Evolutionary conservation across 331 rosid genomes (phyloP).

Genomic region (Phaseolus coccineus): DNA sequence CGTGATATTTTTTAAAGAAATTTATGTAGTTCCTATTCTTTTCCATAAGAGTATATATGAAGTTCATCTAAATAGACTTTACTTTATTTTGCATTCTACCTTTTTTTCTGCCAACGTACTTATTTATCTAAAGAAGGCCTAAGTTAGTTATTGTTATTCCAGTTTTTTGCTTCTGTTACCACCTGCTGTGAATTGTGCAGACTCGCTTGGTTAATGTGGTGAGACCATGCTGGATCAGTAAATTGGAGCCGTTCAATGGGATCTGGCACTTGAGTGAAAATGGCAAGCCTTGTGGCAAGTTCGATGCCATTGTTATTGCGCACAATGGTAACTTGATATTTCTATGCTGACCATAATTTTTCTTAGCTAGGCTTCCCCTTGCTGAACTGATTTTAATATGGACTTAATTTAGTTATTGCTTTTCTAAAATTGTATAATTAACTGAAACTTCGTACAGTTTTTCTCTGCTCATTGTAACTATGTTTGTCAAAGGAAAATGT

Average conservation of each 20-base stretch:
- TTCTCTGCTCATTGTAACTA: constrained; percentile 29
- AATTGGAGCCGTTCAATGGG: constrained; percentile 91
- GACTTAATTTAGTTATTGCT: constrained; percentile 7
- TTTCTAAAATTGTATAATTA: not conserved
- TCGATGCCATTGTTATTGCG: constrained; percentile 89
- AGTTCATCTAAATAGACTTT: too few species aligned
- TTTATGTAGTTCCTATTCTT: too few species aligned
- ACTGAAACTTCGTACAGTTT: constrained; percentile 4
- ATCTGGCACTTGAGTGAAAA: constrained; percentile 96
- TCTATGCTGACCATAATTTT: not conserved
- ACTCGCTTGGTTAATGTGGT: constrained; percentile 65
- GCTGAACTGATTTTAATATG: not conserved
- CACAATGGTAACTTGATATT: constrained; percentile 71
- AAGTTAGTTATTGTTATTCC: constrained; percentile 10
- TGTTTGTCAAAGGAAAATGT: constrained; percentile 73
- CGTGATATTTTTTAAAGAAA: too few species aligned
- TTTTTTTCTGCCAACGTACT: not conserved
- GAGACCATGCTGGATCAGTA: constrained; percentile 92
- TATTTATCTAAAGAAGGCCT: not conserved
- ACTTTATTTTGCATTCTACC: not conserved
- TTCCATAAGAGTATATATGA: too few species aligned
- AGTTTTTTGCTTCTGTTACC: constrained; percentile 28
- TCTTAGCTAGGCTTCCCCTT: constrained; percentile 20
- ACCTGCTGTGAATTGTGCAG: constrained; percentile 60
- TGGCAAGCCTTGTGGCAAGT: constrained; percentile 80